Base-by-base conservation (phyloP, 306 rosid species). In the Inga oerstediana region DNA sequence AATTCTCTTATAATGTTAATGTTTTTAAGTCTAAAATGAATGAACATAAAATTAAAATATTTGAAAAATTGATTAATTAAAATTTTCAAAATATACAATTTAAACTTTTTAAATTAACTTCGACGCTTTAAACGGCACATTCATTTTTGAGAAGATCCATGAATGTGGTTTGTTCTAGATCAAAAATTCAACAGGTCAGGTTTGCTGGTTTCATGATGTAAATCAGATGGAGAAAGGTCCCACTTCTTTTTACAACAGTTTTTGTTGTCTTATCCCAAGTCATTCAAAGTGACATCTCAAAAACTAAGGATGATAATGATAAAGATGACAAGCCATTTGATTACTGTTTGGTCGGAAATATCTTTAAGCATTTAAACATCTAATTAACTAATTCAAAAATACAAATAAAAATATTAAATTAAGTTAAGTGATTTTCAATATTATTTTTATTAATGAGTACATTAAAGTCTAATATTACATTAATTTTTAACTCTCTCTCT, bases 91-190 rank as follows among this genome's bases (percentile, higher is more conserved):
- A 56, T 56, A 0, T 5, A 2, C 0, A 10, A 22, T n/a, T n/a
- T 8, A 3, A 59, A 59, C 4, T 0, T 7, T 61, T 61, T 1
- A 24, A 61, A 24, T 24, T 61, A 61, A 3, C 7, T 22, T 24
- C 3, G 3, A 61, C 16, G 15, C 15, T 22, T 56, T 59, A 59
- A 9, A 22, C 66, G 4, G 34, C 66, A 22, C 4, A 0, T n/a
- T 58, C 65, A 58, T 22, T 9, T 13, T 30, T 64, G 39, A 20
- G 15, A 79, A 76, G 79, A 72, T 56, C 76, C 84, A 19, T 54
- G 72, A 67, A 49, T 72, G 66, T 72, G 67, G n/a, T 34, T 76
- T 79, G 64, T 71, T 83, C 65, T 73, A 79, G 17, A 27, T 27
- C 59, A 52, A 52, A 17, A 19, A 17, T 52, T 49, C 8, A 64